Evolutionary conservation across 805 yeast species (phyloP).

Genomic region (Ogataea minuta): DNA sequence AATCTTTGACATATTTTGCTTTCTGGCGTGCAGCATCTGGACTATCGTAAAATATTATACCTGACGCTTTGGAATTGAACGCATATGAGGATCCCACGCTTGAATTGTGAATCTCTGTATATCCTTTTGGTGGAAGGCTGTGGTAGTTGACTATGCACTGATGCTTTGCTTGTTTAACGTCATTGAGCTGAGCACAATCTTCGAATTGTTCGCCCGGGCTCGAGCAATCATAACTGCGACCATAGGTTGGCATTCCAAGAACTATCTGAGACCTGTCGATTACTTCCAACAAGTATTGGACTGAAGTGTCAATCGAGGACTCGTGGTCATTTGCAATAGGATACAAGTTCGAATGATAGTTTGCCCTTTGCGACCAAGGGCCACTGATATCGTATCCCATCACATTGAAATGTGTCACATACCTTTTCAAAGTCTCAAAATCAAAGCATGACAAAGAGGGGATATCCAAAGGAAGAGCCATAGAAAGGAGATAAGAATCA

Average conservation of each 20-base stretch:
- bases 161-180: slow-evolving; percentile 9
- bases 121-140: slow-evolving; percentile 26
- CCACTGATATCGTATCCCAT: slow-evolving; percentile 94
- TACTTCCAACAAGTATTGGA: slow-evolving; percentile 29
- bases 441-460: slow-evolving; percentile 44
- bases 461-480: slow-evolving; percentile 74
- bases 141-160: slow-evolving; percentile 27
- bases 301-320: slow-evolving; percentile 47
- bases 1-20: slow-evolving; percentile 51
- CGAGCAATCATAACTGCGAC: slow-evolving; percentile 38
- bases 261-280: slow-evolving; percentile 45
- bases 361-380: slow-evolving; percentile 60
- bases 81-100: slow-evolving; percentile 54
- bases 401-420: slow-evolving; percentile 71
- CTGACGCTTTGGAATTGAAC: slow-evolving; percentile 37
- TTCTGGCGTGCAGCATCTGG: slow-evolving; percentile 50
- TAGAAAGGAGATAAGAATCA: slow-evolving; percentile 47
- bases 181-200: slow-evolving; percentile 22
- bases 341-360: slow-evolving; percentile 70
- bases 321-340: slow-evolving; percentile 21
- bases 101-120: slow-evolving; percentile 50
- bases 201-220: slow-evolving; percentile 15
- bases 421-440: slow-evolving; percentile 53
- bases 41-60: slow-evolving; percentile 67
- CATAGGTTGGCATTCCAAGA: slow-evolving; percentile 88